Conservation (phyloP, 1,284 basidiomycete genomes). For the Laetiporus sulphureus region DNA sequence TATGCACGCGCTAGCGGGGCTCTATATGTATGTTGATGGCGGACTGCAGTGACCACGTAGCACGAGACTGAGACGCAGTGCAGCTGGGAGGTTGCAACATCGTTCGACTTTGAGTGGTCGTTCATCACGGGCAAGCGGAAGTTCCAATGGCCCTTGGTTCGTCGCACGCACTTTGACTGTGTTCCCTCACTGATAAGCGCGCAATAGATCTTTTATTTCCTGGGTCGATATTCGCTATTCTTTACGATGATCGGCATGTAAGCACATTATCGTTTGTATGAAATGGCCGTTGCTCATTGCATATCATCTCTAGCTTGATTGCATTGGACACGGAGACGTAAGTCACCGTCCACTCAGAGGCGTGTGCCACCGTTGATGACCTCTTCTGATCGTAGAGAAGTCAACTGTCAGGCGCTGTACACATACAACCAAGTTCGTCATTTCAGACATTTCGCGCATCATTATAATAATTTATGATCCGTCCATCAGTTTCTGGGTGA, state of each 20-base stretch:
- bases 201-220: conserved; percentile 63
- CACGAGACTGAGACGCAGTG: conserved; percentile 4
- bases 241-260: conserved; percentile 66
- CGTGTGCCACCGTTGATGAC: not conserved
- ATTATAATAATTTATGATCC: not conserved
- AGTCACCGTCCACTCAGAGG: conserved; percentile 4
- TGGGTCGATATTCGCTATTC: conserved; percentile 63
- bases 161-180: not conserved
- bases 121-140: conserved; percentile 52
- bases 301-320: conserved; percentile 33
- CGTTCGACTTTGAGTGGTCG: conserved; percentile 65
- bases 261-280: conserved; percentile 5
- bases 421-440: conserved; percentile 64
- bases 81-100: conserved; percentile 44
- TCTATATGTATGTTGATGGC: conserved; percentile 49
- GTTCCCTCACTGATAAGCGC: not conserved
- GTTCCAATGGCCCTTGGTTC: conserved; percentile 40
- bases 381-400: conserved; percentile 31
- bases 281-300: too few relatives aligned
- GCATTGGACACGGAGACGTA: conserved; percentile 52
- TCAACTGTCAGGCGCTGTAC: conserved; percentile 64
- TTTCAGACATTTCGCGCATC: not conserved
- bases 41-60: conserved; percentile 2
- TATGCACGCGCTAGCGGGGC: conserved; percentile 58
- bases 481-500: conserved; percentile 48